Conservation (phyloP, 345 rosid genomes). For the Eucalyptus victrix region DNA sequence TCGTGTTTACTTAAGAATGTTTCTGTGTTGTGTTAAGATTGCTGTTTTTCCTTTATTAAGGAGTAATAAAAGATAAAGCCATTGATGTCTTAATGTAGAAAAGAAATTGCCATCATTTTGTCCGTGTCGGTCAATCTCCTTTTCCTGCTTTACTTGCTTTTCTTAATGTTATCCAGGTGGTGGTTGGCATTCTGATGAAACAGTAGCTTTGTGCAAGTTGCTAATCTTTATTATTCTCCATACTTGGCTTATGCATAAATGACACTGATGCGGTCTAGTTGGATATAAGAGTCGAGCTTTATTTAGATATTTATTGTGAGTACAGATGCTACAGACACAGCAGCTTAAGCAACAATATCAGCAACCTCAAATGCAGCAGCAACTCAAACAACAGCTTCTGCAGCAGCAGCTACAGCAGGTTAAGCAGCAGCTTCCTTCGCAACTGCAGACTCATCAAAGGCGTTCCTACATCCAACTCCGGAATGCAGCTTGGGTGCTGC, state of each 20-base stretch:
- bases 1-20: neutral
- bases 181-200: neutral
- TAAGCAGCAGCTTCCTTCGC: conserved; percentile 3
- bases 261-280: neutral
- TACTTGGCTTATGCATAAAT: neutral
- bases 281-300: neutral
- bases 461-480: neutral
- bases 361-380: conserved; percentile 58
- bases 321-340: conserved; percentile 39
- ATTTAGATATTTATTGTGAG: neutral
- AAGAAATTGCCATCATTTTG: neutral
- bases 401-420: conserved; percentile 17
- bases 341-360: conserved; percentile 48
- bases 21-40: neutral
- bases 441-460: conserved; percentile 47
- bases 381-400: conserved; percentile 28
- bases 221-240: neutral
- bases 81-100: neutral
- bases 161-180: neutral
- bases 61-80: neutral
- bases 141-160: neutral
- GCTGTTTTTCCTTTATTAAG: neutral
- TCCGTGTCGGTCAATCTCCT: neutral
- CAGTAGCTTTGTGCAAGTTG: neutral
- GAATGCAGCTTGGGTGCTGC: neutral